phyloP scores from a whole-genome alignment of 495 filamentous ascomycete species.

The Neurospora sp. region DNA sequence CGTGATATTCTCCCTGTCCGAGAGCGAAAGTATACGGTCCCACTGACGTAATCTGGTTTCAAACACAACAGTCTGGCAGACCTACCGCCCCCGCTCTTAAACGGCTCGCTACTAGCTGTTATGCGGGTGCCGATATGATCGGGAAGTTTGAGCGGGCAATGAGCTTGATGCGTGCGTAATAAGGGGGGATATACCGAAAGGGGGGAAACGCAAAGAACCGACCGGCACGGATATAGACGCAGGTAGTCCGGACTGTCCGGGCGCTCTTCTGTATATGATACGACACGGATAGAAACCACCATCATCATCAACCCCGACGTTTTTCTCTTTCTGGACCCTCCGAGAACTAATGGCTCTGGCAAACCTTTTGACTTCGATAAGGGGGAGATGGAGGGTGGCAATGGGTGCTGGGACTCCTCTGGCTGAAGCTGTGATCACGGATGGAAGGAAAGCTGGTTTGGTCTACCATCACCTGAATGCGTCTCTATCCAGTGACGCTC shows the following conservation, averaged over 20 bases:
- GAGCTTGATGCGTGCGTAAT: not conserved
- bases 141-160: not conserved
- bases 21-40: not conserved
- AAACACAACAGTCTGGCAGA: slow-evolving; percentile 65
- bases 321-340: slow-evolving; percentile 4
- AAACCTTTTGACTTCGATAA: not conserved
- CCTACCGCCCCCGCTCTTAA: slow-evolving; percentile 53
- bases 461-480: not conserved
- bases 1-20: slow-evolving; percentile 26
- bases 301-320: slow-evolving; percentile 6
- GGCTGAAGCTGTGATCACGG: not conserved
- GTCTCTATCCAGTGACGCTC: not conserved
- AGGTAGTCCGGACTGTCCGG: not conserved
- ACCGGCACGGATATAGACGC: not conserved
- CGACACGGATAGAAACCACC: slow-evolving; percentile 13
- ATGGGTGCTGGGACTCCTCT: not conserved
- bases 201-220: not conserved
- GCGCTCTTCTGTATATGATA: slow-evolving; percentile 19
- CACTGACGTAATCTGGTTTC: not conserved
- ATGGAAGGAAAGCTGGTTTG: not conserved
- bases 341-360: not conserved
- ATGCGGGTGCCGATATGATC: not conserved
- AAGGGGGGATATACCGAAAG: not conserved
- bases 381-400: not conserved
- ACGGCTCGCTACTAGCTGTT: slow-evolving; percentile 8